Conservation (phyloP, 2,329 filamentous ascomycete species). For the Pseudogymnoascus sp. region DNA sequence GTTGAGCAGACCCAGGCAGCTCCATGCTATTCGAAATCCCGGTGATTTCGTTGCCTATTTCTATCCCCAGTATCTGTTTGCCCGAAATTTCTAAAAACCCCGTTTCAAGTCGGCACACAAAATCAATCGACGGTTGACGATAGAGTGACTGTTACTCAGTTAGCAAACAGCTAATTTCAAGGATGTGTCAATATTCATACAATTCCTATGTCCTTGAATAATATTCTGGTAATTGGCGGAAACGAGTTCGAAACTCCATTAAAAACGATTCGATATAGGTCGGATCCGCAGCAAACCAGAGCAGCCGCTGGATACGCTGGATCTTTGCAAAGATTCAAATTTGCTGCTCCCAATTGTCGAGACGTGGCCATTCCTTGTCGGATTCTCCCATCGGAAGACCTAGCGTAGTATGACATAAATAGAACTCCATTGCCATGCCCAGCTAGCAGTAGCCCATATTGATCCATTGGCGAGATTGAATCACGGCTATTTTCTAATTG, state of each 20-base stretch:
- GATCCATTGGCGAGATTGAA: neutral
- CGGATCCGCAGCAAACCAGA: slow-evolving; percentile 44
- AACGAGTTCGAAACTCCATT: neutral
- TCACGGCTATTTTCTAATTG: neutral
- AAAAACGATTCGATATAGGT: slow-evolving; percentile 27
- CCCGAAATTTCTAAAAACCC: neutral
- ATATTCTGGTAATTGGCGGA: slow-evolving; percentile 2
- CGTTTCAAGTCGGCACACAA: neutral
- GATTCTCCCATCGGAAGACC: slow-evolving; percentile 5
- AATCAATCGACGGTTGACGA: neutral
- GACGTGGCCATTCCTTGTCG: neutral
- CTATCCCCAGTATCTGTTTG: neutral
- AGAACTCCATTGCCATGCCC: slow-evolving; percentile 10
- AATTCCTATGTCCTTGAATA: neutral
- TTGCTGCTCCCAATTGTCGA: slow-evolving; percentile 21
- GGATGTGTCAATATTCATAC: neutral
- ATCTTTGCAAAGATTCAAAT: slow-evolving; percentile 23
- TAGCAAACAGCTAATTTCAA: neutral
- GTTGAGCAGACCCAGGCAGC: slow-evolving; percentile 12
- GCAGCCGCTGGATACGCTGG: slow-evolving; percentile 20
- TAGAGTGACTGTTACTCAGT: neutral
- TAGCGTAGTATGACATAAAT: neutral
- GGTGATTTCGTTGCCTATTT: neutral
- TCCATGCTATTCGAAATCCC: neutral
- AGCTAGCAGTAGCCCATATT: slow-evolving; percentile 4